A percentile compares a stretch with the other conserved stretches of the same genome.
These are phyloP conservation scores for Pseudopyrenochaeta lycopersici DNA, from an alignment of 2,329 filamentous ascomycete species.

Conservation along the genomic window DNA sequence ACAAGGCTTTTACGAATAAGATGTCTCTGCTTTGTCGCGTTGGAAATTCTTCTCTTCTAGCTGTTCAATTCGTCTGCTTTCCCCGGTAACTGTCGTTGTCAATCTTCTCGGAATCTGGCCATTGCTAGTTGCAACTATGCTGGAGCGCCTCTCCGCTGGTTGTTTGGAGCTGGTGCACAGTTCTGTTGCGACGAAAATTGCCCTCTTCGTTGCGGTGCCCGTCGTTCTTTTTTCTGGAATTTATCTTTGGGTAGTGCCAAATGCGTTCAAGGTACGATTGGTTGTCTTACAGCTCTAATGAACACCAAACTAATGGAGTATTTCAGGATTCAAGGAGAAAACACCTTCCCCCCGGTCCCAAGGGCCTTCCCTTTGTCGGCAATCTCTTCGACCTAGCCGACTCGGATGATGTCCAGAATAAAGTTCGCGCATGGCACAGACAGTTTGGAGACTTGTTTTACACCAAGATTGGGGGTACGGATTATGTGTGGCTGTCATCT, in stretches of 20 bases:
- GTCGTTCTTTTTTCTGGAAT: neutral
- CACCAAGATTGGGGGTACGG: slow-evolving; percentile 14
- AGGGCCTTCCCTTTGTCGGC: slow-evolving; percentile 1
- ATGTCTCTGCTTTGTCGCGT: no score
- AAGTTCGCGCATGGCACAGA: slow-evolving; percentile 4
- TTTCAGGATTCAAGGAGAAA: slow-evolving; percentile 1
- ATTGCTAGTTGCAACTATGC: no score
- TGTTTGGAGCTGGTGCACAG: no score
- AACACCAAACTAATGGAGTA: neutral
- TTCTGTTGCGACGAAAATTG: no score
- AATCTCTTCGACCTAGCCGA: neutral
- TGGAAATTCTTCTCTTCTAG: no score
- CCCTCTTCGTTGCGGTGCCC: no score
- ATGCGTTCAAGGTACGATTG: neutral
- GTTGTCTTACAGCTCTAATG: neutral
- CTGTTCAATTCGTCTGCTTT: no score
- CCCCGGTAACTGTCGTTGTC: no score
- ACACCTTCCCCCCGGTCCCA: slow-evolving; percentile 1
- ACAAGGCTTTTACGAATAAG: no score
- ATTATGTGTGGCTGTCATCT: slow-evolving; percentile 18
- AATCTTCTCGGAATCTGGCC: no score
- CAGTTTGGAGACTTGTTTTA: slow-evolving; percentile 17
- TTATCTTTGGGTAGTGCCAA: neutral
- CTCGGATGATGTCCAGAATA: neutral
- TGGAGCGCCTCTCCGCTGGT: no score